phyloP scores from a whole-genome alignment of 257 asterid genomes.

The Solanum chilense region DNA sequence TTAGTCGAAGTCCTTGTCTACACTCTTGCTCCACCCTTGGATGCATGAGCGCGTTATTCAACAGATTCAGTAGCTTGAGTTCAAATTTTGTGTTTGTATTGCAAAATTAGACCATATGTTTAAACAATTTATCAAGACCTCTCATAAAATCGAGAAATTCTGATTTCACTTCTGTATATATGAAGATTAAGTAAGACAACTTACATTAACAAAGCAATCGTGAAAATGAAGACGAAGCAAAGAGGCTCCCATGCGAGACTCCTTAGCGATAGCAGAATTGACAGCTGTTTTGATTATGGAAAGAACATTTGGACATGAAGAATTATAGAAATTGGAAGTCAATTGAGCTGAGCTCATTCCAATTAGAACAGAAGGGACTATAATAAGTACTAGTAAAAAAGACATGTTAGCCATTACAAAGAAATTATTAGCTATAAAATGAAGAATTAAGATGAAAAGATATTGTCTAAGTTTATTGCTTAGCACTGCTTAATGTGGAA shows the following conservation, averaged over 20 bases:
- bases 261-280: background rate
- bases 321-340: background rate
- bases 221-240: background rate
- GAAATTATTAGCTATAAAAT: background rate
- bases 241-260: background rate
- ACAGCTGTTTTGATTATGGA: background rate
- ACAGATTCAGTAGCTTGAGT: too few species aligned
- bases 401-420: background rate
- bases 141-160: too few species aligned
- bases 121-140: too few species aligned
- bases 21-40: background rate
- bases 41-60: background rate
- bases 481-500: background rate
- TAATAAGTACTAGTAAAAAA: background rate
- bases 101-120: too few species aligned
- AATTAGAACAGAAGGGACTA: background rate
- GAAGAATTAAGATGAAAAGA: background rate
- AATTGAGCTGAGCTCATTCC: background rate
- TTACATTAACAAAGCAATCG: background rate
- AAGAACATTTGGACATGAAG: background rate
- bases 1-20: background rate
- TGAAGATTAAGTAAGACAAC: background rate
- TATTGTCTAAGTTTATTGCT: background rate
- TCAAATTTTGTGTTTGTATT: too few species aligned
- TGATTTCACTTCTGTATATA: rapidly evolving